Evolutionary conservation across 2,329 filamentous ascomycete genomes (phyloP).

Genomic region (Cryphonectria nitschkei): DNA sequence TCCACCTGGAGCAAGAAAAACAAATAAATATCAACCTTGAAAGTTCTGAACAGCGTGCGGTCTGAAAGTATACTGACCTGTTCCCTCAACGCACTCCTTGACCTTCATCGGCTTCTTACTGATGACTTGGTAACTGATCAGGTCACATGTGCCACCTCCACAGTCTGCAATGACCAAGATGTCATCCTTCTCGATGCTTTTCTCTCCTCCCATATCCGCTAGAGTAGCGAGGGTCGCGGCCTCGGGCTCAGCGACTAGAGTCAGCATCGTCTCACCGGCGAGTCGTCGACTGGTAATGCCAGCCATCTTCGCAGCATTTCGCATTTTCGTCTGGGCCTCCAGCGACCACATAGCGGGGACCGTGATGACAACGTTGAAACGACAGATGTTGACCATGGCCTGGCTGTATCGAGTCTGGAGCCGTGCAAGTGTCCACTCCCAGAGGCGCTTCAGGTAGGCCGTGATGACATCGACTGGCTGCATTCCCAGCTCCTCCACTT

Average conservation of each 20-base stretch:
- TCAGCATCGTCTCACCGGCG: constrained; percentile 37
- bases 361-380: constrained; percentile 45
- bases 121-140: constrained; percentile 44
- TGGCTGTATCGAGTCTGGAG: constrained; percentile 29
- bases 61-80: constrained; percentile 35
- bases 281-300: constrained; percentile 40
- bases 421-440: constrained; percentile 29
- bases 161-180: background rate
- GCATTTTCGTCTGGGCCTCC: constrained; percentile 37
- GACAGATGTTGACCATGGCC: constrained; percentile 31
- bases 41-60: background rate
- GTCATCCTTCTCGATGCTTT: background rate
- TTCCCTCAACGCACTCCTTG: constrained; percentile 42
- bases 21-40: too few relatives aligned
- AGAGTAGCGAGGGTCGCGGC: constrained; percentile 47
- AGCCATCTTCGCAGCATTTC: constrained; percentile 38
- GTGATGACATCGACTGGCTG: constrained; percentile 37
- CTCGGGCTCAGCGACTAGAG: constrained; percentile 49
- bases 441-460: constrained; percentile 41
- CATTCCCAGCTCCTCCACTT: background rate
- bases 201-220: constrained; percentile 25
- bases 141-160: constrained; percentile 39
- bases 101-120: constrained; percentile 35
- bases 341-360: constrained; percentile 48
- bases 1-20: background rate